Evolutionary conservation across 352 stramenopile species (phyloP), one percentile per base, ranked within the genome.

Genomic region (Phytopythium boreale): DNA sequence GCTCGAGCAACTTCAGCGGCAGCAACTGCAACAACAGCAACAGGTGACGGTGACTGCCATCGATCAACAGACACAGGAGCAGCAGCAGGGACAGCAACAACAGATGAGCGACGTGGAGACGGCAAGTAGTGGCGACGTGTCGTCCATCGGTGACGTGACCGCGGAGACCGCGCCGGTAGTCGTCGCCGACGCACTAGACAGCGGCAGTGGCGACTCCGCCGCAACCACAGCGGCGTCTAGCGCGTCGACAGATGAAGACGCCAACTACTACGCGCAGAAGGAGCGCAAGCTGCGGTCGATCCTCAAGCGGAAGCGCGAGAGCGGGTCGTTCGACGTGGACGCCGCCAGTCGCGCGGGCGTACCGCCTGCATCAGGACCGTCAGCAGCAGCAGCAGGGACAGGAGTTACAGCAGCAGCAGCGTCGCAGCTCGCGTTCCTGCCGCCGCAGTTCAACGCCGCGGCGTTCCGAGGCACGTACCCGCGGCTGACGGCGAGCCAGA

Each of bases 401-500:
- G 24, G 11, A 44, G 12, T 4, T 24, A 8, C 14, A 1, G 39
- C 39, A n/a, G 39, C 39, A 22, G 14, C 39, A 22, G 39, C 51
- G 11, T 15, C 27, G 26, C 39, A 43, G 57, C 11, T 17, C 15
- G 5, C 39, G 39, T 8, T 36, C 24, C 56, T 52, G 17, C 50
- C 24, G 17, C 8, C 29, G 4, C 19, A 43, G 20, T 7, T 31
- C 8, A 20, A n/a, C 24, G 31, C 17, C 11, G 15, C 51, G 9
- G 31, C 26, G 14, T 7, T 34, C 31, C 27, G 15, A 26, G 59
- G 3, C 19, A 11, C 50, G 12, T 36, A 49, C 9, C 44, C 27
- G 24, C 37, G 56, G 19, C 59, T 82, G 43, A 82, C 69, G 1
- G 55, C 65, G 12, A 85, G 77, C 57, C 78, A 83, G 55, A 22